Evolutionary conservation across 805 yeast genomes (phyloP).

Genomic region (Suhomyces prunicola): DNA sequence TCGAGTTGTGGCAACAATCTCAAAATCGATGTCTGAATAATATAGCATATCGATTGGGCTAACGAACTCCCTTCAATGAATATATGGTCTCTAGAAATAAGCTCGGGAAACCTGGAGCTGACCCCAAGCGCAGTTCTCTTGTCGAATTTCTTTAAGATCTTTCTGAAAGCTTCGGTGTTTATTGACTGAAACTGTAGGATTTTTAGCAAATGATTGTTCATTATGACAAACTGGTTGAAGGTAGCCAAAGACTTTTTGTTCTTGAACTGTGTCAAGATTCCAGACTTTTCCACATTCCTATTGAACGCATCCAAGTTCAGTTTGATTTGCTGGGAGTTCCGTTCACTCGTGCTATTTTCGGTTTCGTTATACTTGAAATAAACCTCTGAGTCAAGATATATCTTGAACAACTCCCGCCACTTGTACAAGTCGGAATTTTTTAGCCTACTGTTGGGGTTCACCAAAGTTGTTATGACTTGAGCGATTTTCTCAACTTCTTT

Average conservation of each 20-base stretch:
- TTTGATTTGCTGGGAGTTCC: slow-evolving; percentile 45
- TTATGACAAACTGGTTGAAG: slow-evolving; percentile 47
- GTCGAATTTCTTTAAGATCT: slow-evolving; percentile 73
- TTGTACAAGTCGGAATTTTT: slow-evolving; percentile 52
- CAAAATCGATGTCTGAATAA: slow-evolving; percentile 53
- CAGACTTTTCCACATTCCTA: slow-evolving; percentile 35
- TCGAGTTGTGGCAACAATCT: slow-evolving; percentile 68
- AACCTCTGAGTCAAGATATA: slow-evolving; percentile 64
- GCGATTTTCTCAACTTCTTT: slow-evolving; percentile 43
- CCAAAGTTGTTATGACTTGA: slow-evolving; percentile 32
- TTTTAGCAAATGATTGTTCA: slow-evolving; percentile 55
- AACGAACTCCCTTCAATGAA: slow-evolving; percentile 47
- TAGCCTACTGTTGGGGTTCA: slow-evolving; percentile 32
- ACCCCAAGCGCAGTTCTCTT: slow-evolving; percentile 61
- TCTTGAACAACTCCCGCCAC: slow-evolving; percentile 68
- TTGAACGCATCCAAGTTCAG: slow-evolving; percentile 41
- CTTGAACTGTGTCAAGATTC: slow-evolving; percentile 40
- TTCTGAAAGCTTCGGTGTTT: slow-evolving; percentile 60
- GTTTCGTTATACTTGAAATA: slow-evolving; percentile 54
- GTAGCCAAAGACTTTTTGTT: slow-evolving; percentile 43
- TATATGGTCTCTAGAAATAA: slow-evolving; percentile 40
- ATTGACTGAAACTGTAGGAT: slow-evolving; percentile 58
- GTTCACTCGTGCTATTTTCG: slow-evolving; percentile 38
- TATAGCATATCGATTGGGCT: slow-evolving; percentile 51
- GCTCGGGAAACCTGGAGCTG: slow-evolving; percentile 43